Percentiles rank a stretch among this genome's conserved stretches.
Conservation (phyloP, 345 rosid species). For the Linum tenue region DNA sequence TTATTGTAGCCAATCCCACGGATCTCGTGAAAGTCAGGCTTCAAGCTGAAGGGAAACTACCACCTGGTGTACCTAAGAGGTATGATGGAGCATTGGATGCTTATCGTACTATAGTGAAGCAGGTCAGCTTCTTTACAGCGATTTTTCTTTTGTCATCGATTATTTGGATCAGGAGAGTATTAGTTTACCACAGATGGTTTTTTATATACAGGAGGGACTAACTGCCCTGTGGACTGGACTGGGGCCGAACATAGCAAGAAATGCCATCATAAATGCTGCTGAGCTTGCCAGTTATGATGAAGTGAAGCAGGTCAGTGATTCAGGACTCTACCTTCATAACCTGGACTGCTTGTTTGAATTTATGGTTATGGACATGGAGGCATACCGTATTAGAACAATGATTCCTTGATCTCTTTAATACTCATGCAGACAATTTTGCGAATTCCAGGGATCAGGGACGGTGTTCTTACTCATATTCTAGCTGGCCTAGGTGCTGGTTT, state of each 20-base stretch:
- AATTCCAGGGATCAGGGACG: slow-evolving; percentile 88
- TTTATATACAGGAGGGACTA: slow-evolving; percentile 56
- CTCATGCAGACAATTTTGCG: slow-evolving; percentile 86
- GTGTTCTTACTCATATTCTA: slow-evolving; percentile 63
- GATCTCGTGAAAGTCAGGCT: slow-evolving; percentile 93
- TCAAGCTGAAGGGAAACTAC: slow-evolving; percentile 88
- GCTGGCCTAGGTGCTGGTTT: slow-evolving; percentile 95
- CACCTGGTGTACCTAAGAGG: slow-evolving; percentile 76
- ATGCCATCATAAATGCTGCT: slow-evolving; percentile 95
- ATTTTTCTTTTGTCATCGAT: not conserved
- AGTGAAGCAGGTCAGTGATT: slow-evolving; percentile 57
- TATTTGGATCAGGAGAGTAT: not conserved
- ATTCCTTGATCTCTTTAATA: slow-evolving; percentile 30
- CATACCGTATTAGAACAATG: slow-evolving; percentile 3
- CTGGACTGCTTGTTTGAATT: not conserved
- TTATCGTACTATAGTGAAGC: slow-evolving; percentile 65
- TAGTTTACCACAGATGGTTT: not conserved
- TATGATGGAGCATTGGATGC: slow-evolving; percentile 86
- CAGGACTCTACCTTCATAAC: no score
- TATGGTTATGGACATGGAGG: not conserved
- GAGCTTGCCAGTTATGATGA: slow-evolving; percentile 98
- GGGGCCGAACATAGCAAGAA: slow-evolving; percentile 91
- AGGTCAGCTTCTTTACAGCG: slow-evolving; percentile 34
- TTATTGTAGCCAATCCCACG: slow-evolving; percentile 85
- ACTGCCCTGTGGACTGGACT: slow-evolving; percentile 89